Evolutionary conservation across 768 basidiomycete species (phyloP).

Genomic region (Suillus lakei): DNA sequence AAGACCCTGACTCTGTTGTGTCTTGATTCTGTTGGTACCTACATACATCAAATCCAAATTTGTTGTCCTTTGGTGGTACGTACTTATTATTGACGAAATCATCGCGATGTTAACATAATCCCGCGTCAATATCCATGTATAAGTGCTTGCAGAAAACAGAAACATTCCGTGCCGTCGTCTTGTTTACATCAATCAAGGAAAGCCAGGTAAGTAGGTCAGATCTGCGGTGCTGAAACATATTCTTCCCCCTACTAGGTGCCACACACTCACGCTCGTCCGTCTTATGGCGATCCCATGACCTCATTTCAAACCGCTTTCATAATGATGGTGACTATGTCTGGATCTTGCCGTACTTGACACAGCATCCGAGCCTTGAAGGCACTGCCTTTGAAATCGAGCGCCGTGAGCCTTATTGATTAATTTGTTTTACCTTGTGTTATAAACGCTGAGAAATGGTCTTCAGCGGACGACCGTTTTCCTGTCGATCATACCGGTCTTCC

Average conservation of each 20-base stretch:
- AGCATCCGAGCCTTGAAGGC: neutral
- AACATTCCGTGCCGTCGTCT: neutral
- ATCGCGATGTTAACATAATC: neutral
- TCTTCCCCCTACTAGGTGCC: neutral
- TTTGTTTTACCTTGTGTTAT: neutral
- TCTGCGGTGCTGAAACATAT: neutral
- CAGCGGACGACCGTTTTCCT: neutral
- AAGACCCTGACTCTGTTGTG: neutral
- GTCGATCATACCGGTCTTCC: neutral
- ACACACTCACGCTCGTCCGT: neutral
- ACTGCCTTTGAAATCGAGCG: neutral
- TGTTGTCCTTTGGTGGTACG: neutral
- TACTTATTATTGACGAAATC: neutral
- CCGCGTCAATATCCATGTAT: too few species aligned
- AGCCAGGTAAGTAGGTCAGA: neutral
- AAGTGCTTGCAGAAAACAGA: neutral
- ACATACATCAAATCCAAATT: neutral
- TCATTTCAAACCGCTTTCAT: neutral
- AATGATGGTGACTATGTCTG: neutral
- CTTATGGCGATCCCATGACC: neutral
- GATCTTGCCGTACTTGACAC: neutral
- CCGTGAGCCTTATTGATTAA: neutral
- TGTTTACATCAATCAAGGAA: neutral
- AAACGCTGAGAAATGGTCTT: constrained; percentile 2
- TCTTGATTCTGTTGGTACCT: neutral